Conservation (phyloP, 2,329 filamentous ascomycete genomes). For the Fusarium sp. region DNA sequence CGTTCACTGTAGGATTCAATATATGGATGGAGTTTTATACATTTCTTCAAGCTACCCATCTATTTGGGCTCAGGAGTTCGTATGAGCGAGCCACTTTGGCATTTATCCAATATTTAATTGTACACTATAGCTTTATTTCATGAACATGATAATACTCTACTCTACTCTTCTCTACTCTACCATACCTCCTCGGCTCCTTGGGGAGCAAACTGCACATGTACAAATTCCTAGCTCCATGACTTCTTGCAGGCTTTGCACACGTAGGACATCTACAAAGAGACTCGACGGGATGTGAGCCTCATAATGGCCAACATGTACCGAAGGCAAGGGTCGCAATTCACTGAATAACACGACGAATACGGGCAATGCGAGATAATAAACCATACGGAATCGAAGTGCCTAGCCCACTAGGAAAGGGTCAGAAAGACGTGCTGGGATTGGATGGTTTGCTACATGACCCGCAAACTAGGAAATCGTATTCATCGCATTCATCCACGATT, state of each 20-base stretch:
- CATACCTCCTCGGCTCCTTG: too few relatives aligned
- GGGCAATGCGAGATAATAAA: slow-evolving; percentile 30
- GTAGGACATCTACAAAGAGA: neutral
- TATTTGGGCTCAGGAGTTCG: neutral
- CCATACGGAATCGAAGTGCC: neutral
- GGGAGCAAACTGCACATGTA: too few relatives aligned
- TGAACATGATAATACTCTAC: slow-evolving; percentile 5
- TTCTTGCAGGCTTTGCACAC: neutral
- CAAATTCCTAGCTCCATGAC: too few relatives aligned
- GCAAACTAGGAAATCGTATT: slow-evolving; percentile 34
- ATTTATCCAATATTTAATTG: slow-evolving; percentile 13
- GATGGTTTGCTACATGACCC: neutral
- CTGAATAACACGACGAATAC: slow-evolving; percentile 30
- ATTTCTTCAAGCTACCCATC: slow-evolving; percentile 5
- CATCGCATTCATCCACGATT: slow-evolving; percentile 34
- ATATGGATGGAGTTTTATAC: slow-evolving; percentile 24
- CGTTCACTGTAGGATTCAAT: slow-evolving; percentile 23
- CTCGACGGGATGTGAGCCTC: neutral
- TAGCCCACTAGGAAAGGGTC: neutral
- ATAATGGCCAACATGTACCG: neutral
- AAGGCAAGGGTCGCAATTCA: neutral
- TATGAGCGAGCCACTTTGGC: slow-evolving; percentile 2
- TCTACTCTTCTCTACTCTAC: neutral
- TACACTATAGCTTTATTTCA: slow-evolving; percentile 11
- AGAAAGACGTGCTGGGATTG: neutral